These are phyloP conservation scores for Byssothecium circinans DNA, from an alignment of 2,329 filamentous ascomycete genomes.

Conservation along the genomic window DNA sequence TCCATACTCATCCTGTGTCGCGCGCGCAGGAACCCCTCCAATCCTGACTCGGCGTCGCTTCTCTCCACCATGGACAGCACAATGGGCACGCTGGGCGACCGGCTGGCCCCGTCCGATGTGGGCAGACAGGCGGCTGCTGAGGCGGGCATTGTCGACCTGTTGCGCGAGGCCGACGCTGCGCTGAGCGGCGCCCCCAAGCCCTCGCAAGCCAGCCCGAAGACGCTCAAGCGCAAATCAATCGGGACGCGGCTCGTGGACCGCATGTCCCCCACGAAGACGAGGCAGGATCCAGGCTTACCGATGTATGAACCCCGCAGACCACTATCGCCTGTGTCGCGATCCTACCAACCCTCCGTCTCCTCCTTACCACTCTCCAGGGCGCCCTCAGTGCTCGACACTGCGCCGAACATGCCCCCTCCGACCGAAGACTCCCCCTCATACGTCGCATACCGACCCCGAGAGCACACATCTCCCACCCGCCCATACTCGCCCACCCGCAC, in stretches of 20 bases:
- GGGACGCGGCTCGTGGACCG: slow-evolving; percentile 25
- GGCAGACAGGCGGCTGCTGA: slow-evolving; percentile 37
- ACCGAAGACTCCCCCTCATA: slow-evolving; percentile 65
- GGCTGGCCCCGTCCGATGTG: slow-evolving; percentile 27
- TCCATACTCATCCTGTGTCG: slow-evolving; percentile 25
- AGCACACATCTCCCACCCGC: slow-evolving; percentile 42
- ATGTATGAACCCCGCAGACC: slow-evolving; percentile 44
- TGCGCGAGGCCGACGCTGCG: slow-evolving; percentile 45
- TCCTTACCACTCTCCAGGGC: slow-evolving; percentile 51
- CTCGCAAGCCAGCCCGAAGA: slow-evolving; percentile 17
- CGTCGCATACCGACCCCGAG: slow-evolving; percentile 61
- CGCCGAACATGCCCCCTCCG: slow-evolving; percentile 57
- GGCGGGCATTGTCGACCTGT: slow-evolving; percentile 48
- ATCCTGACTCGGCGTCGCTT: slow-evolving; percentile 35
- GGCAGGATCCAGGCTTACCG: slow-evolving; percentile 39
- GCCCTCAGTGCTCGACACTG: slow-evolving; percentile 54
- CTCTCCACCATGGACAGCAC: slow-evolving; percentile 38
- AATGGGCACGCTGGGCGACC: slow-evolving; percentile 35
- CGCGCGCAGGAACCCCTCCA: slow-evolving; percentile 28
- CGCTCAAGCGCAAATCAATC: slow-evolving; percentile 29
- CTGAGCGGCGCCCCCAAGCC: slow-evolving; percentile 19
- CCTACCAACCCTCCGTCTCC: slow-evolving; percentile 53
- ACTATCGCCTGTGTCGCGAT: slow-evolving; percentile 46
- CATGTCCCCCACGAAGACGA: slow-evolving; percentile 22
- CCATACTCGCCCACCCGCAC: slow-evolving; percentile 59